Evolutionary conservation across 2,329 filamentous ascomycete species (phyloP), one percentile per base, ranked within the genome.

Genomic region (Atkinsonella hypoxylon): DNA sequence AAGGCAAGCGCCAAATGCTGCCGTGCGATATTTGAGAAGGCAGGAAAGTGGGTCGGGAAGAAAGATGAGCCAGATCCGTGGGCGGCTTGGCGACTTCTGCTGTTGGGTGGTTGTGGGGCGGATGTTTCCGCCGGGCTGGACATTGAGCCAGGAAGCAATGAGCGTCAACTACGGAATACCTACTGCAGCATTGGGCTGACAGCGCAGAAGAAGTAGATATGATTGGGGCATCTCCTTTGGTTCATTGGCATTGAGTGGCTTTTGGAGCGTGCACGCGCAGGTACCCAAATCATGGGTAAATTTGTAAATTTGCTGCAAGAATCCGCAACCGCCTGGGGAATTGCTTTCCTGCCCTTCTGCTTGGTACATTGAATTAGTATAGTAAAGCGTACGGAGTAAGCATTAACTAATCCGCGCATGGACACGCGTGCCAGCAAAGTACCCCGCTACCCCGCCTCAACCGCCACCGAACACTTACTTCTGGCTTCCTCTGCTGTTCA

Each of bases 391-490:
- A n/a, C n/a, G n/a, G n/a, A n/a, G n/a, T 8, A 26, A 26, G 26
- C 4, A 36, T 31, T 32, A 49, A 22, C 15, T 13, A n/a, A 20
- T 26, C 40, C 18, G 12, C 3, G 9, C 12, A 12, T n/a, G 26
- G 26, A 22, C 30, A 47, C 36, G 30, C 32, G 2, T 41, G 26
- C 22, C 30, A 22, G 40, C 18, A 48, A 60, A 52, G 56, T 63
- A 66, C 65, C 65, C 65, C 65, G 63, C 65, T 67, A 67, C 65
- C 65, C 65, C 65, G 63, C 64, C 64, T 61, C 58, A 22, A 36
- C 26, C 36, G 36, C 46, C 46, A 42, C 34, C 36, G 22, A 40
- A 40, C 45, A 44, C 39, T 51, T 26, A n/a, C 26, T 26, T 51
- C 45, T 48, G 39, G 46, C 15, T 20, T 45, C 38, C 32, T 17